These are phyloP conservation scores for Clonostachys byssicola DNA, from an alignment of 2,329 filamentous ascomycete genomes.

Conservation along the genomic window DNA sequence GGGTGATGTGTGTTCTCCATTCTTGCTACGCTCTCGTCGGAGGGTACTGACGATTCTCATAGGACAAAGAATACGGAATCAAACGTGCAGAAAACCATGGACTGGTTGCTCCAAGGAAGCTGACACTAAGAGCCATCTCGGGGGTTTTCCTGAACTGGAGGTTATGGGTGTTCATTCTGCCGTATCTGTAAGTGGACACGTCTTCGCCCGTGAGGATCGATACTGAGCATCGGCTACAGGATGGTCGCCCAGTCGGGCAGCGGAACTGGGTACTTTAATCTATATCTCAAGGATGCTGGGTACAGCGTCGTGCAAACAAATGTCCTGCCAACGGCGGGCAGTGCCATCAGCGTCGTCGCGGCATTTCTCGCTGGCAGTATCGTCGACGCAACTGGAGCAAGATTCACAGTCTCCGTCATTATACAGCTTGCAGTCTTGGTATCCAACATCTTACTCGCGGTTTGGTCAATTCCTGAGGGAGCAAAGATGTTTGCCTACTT, in stretches of 20 bases:
- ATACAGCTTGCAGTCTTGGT: slow-evolving; percentile 8
- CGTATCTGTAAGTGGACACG: slow-evolving; percentile 8
- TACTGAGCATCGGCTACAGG: neutral
- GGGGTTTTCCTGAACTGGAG: slow-evolving; percentile 8
- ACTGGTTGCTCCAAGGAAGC: slow-evolving; percentile 5
- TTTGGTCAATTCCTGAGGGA: slow-evolving; percentile 10
- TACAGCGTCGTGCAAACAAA: too few species aligned
- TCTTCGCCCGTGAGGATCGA: too few species aligned
- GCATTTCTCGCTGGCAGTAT: slow-evolving; percentile 8
- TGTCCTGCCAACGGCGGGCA: too few species aligned
- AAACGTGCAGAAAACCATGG: neutral
- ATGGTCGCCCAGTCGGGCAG: slow-evolving; percentile 7
- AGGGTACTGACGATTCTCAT: neutral
- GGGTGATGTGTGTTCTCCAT: neutral
- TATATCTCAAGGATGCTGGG: too few species aligned
- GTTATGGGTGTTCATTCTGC: slow-evolving; percentile 10
- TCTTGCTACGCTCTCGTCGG: neutral
- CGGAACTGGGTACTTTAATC: slow-evolving; percentile 5
- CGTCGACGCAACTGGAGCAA: slow-evolving; percentile 11
- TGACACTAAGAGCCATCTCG: slow-evolving; percentile 6
- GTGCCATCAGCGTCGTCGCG: slow-evolving; percentile 7
- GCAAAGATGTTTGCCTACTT: slow-evolving; percentile 13
- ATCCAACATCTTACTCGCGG: slow-evolving; percentile 11
- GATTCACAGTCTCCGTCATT: slow-evolving; percentile 6
- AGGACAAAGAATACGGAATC: neutral